These are phyloP conservation scores for Sclerotinia subarctica DNA, from an alignment of 2,329 filamentous ascomycete species.

Conservation along the genomic window DNA sequence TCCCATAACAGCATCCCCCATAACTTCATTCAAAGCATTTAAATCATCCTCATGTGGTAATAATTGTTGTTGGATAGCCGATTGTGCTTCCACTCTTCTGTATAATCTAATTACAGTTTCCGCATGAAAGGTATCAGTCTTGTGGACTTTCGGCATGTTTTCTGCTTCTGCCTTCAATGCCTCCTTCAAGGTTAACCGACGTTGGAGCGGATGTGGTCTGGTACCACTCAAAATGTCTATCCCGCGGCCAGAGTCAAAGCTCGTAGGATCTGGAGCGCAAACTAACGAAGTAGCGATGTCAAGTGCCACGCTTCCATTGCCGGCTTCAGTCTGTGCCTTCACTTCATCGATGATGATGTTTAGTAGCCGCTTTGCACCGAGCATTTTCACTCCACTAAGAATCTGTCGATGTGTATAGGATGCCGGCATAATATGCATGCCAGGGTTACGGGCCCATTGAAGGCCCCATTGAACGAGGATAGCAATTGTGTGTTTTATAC, in stretches of 20 bases:
- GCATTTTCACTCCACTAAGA: conserved; percentile 56
- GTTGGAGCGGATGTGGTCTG: conserved; percentile 27
- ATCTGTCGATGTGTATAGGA: conserved; percentile 72
- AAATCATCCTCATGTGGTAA: conserved; percentile 19
- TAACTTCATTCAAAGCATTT: conserved; percentile 21
- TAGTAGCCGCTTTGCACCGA: conserved; percentile 61
- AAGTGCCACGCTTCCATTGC: conserved; percentile 59
- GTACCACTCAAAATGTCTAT: conserved; percentile 23
- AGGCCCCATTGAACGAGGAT: conserved; percentile 65
- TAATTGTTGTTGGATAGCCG: conserved; percentile 26
- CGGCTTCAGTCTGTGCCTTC: conserved; percentile 56
- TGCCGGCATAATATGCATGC: conserved; percentile 54
- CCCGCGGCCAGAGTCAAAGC: conserved; percentile 28
- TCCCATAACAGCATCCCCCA: conserved; percentile 24
- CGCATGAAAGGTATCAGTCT: conserved; percentile 31
- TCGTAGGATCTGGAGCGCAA: conserved; percentile 58
- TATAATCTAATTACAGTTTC: conserved; percentile 36
- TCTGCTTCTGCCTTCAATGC: conserved; percentile 35
- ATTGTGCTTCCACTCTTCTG: conserved; percentile 36
- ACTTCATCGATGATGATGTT: conserved; percentile 65
- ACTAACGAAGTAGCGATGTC: conserved; percentile 68
- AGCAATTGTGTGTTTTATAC: conserved; percentile 59
- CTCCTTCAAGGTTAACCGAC: conserved; percentile 36
- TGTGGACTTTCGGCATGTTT: conserved; percentile 32
- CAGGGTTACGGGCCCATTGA: conserved; percentile 42